Conservation (phyloP, 2,329 filamentous ascomycete genomes). For the Cadophora malorum region DNA sequence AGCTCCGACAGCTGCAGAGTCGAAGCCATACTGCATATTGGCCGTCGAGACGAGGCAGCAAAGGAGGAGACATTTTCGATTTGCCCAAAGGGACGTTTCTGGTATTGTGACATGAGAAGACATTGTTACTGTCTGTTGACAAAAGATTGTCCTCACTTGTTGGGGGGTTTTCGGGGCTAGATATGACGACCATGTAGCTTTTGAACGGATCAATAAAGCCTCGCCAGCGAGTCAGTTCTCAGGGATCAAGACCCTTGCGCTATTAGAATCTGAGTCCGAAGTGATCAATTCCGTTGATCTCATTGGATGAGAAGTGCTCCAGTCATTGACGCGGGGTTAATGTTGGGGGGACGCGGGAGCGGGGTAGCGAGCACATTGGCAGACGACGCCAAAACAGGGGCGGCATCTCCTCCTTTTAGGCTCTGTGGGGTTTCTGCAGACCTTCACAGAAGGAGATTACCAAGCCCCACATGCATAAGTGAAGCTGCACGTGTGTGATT, state of each 20-base stretch:
- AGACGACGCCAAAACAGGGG: neutral
- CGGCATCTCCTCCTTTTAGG: neutral
- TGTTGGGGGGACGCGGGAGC: slow-evolving; percentile 5
- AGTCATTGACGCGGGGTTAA: neutral
- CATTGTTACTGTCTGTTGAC: slow-evolving; percentile 11
- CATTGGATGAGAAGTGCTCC: neutral
- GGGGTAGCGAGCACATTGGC: slow-evolving; percentile 4
- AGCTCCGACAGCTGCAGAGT: slow-evolving; percentile 53
- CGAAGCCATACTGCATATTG: slow-evolving; percentile 57
- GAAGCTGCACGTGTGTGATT: neutral
- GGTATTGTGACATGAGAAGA: slow-evolving; percentile 20
- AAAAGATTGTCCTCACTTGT: neutral
- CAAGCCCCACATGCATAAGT: neutral
- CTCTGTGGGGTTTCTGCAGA: slow-evolving; percentile 9
- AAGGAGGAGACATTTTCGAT: slow-evolving; percentile 30
- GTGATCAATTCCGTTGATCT: neutral
- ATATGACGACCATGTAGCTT: neutral
- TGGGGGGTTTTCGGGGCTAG: neutral
- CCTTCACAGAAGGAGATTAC: too few species aligned
- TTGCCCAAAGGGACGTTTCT: slow-evolving; percentile 25
- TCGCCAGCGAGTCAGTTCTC: neutral
- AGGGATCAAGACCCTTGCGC: neutral
- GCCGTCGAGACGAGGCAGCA: slow-evolving; percentile 29
- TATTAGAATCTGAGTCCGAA: neutral
- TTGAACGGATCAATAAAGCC: neutral